Base-by-base conservation (phyloP, 768 basidiomycete genomes). In the Dictyophora rubrovolvata region DNA sequence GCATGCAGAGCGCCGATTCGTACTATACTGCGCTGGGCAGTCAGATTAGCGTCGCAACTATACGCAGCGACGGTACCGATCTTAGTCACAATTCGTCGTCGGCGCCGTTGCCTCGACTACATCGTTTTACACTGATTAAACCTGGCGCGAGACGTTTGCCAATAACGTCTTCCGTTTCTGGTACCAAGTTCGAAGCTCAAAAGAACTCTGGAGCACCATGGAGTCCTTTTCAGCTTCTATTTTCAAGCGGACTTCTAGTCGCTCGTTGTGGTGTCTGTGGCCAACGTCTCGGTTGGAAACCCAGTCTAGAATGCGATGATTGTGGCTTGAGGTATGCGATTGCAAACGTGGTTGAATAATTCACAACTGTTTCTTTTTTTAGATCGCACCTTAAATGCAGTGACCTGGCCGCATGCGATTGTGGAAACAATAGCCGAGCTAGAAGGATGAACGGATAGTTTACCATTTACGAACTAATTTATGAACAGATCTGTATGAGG, bases 381-480 rank as follows among this genome's bases (percentile, higher is more conserved):
- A 89, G 89, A 65, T 80, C 87, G n/a, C 90, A 93, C 67, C 77
- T 89, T 62, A 91, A 90, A 68, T 93, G 91, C 65, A 90, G 89
- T 17, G 90, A 93, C 67, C 66, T 80, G 50, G 89, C 90, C 12
- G 89, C 90, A 10, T 75, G 78, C 55, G 85, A 92, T 69, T 92
- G 90, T 65, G 89, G 86, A 28, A 28, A 28, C 28, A 28, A 28
- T 28, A 28, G 7, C 7, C 28, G 28, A 28, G 7, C 28, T 28
- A 7, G 28, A 7, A 28, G 28, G 28, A 7, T 7, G 28, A 28
- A 28, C 7, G 2, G 28, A 7, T 28, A 28, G 28, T 28, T 28
- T 28, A 28, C 28, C 28, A 28, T 28, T 28, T 28, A 28, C 28
- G 28, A 28, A 28, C 28, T 28, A 28, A 28, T 28, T 28, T 28